These are phyloP conservation scores for Dysphania ambrosioides DNA, from an alignment of 148 eudicot genomes.

Conservation along the genomic window DNA sequence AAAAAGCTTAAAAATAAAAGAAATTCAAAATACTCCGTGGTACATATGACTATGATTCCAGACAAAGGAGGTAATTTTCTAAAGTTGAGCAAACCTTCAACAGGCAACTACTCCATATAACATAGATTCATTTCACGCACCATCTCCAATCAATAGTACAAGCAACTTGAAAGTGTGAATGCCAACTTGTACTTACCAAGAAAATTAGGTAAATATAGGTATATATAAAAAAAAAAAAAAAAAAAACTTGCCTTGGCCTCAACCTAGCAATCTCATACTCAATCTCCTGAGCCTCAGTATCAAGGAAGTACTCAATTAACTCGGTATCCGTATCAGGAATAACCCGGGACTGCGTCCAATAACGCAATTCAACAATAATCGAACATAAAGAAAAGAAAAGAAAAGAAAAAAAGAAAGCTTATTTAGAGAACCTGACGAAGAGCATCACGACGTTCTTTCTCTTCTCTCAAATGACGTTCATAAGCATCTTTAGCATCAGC, in stretches of 20 bases:
- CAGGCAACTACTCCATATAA: too few relatives aligned
- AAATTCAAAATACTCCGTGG: too few relatives aligned
- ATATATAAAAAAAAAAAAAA: too few relatives aligned
- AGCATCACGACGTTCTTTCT: conserved; percentile 59
- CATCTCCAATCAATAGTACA: too few relatives aligned
- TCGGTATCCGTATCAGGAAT: conserved; percentile 54
- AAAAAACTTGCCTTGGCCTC: conserved; percentile 63
- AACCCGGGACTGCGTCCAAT: conserved; percentile 55
- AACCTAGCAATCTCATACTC: conserved; percentile 81
- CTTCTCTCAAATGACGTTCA: conserved; percentile 63
- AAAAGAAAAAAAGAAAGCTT: neutral
- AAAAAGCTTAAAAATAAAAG: too few relatives aligned
- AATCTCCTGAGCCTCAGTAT: conserved; percentile 94
- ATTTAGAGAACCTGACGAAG: conserved; percentile 65
- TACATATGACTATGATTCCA: too few relatives aligned
- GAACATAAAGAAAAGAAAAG: neutral
- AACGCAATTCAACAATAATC: neutral
- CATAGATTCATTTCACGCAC: too few relatives aligned
- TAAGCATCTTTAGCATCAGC: conserved; percentile 69
- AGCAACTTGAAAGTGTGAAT: too few relatives aligned
- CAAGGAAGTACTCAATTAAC: conserved; percentile 84
- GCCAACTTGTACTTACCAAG: too few relatives aligned
- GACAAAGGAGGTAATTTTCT: too few relatives aligned
- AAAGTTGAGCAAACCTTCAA: too few relatives aligned
- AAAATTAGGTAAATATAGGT: too few relatives aligned